These are phyloP conservation scores for Acmispon strigosus DNA, from an alignment of 306 rosid genomes.

Conservation along the genomic window DNA sequence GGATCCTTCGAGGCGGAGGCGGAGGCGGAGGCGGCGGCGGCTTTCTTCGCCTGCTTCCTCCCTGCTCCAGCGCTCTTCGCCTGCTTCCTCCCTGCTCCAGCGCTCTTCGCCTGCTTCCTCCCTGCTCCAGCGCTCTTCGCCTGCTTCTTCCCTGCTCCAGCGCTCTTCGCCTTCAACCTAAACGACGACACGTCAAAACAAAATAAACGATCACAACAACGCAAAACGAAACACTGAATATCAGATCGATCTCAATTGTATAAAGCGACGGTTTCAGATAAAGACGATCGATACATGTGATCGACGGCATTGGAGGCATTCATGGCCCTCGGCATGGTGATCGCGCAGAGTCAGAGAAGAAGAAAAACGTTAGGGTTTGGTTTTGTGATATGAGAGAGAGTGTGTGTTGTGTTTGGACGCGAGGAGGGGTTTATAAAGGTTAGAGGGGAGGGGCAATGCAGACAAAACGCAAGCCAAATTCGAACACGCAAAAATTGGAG, in stretches of 20 bases:
- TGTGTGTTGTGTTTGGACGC: not conserved
- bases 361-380: too few species aligned
- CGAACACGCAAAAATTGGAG: conserved; percentile 46
- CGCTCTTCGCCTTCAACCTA: conserved; percentile 75
- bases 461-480: conserved; percentile 25
- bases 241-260: not conserved
- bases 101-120: conserved; percentile 54
- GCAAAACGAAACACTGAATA: too few species aligned
- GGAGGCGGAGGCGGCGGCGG: too few species aligned
- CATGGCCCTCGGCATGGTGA: conserved; percentile 63
- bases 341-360: conserved; percentile 12
- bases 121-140: conserved; percentile 58
- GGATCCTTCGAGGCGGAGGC: conserved; percentile 87
- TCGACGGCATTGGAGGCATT: conserved; percentile 43
- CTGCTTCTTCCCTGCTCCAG: conserved; percentile 58
- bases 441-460: conserved; percentile 17
- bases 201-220: not conserved
- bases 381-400: too few species aligned
- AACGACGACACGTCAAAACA: not conserved
- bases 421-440: conserved; percentile 44
- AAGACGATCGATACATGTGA: conserved; percentile 16
- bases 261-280: not conserved
- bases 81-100: too few species aligned
- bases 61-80: too few species aligned
- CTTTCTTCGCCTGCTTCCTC: conserved; percentile 54